Percentiles rank a stretch among this genome's conserved stretches.
These are phyloP conservation scores for Millerozyma acaciae DNA, from an alignment of 805 yeast genomes.

Conservation along the genomic window DNA sequence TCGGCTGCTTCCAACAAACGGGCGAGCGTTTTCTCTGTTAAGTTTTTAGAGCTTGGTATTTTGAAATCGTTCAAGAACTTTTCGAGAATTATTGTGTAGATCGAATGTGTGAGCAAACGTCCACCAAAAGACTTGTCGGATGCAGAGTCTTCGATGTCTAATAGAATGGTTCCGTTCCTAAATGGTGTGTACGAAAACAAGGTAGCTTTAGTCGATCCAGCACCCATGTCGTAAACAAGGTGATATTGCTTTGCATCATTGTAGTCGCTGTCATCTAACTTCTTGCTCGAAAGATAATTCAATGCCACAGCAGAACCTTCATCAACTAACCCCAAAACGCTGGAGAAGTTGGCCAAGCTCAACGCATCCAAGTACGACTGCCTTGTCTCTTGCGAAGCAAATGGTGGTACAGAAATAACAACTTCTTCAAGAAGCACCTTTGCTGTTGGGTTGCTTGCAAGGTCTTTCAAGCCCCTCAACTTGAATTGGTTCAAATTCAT, in stretches of 20 bases:
- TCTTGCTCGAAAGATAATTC: conserved; percentile 64
- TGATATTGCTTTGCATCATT: conserved; percentile 48
- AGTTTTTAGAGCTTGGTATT: conserved; percentile 33
- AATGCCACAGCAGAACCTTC: conserved; percentile 92
- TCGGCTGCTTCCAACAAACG: conserved; percentile 81
- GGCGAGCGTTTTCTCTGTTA: conserved; percentile 59
- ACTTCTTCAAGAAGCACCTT: conserved; percentile 54
- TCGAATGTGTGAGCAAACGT: conserved; percentile 58
- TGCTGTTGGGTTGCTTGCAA: conserved; percentile 51
- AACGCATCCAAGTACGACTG: conserved; percentile 70
- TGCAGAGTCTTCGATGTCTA: conserved; percentile 72
- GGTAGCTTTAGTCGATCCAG: conserved; percentile 86
- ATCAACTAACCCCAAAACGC: conserved; percentile 67
- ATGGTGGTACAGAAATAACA: conserved; percentile 77
- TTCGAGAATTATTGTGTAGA: conserved; percentile 57
- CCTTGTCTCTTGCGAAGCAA: conserved; percentile 61
- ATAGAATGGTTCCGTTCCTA: conserved; percentile 36
- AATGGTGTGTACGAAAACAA: conserved; percentile 59
- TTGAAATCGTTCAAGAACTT: conserved; percentile 48
- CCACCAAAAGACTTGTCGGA: conserved; percentile 73
- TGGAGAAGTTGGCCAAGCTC: conserved; percentile 57
- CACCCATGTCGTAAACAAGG: conserved; percentile 85
- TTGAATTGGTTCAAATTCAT: conserved; percentile 73
- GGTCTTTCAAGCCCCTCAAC: conserved; percentile 56
- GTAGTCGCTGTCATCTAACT: conserved; percentile 31